phyloP scores from a whole-genome alignment of 306 rosid species.

The Carpinus viminea region DNA sequence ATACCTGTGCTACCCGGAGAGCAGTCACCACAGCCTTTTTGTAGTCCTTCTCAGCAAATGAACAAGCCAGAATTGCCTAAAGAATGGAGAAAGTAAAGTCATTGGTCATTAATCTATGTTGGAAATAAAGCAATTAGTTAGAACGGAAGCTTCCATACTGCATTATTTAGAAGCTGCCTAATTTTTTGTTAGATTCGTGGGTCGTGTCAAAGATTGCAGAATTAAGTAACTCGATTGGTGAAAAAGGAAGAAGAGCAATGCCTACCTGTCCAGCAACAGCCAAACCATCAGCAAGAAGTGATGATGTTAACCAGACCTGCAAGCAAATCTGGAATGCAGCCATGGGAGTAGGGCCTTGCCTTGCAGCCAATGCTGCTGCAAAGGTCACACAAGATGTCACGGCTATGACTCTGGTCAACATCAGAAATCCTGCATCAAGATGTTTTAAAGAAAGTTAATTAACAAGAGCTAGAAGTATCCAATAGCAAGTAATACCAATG shows the following conservation, averaged over 20 bases:
- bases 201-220: no score
- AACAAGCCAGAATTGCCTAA: slow-evolving; percentile 86
- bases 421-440: slow-evolving; percentile 47
- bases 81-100: not conserved
- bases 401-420: slow-evolving; percentile 80
- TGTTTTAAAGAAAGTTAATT: not conserved
- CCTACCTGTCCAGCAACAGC: slow-evolving; percentile 87
- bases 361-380: slow-evolving; percentile 86
- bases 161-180: no score
- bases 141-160: no score
- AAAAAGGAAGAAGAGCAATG: not conserved
- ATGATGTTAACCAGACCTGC: slow-evolving; percentile 92
- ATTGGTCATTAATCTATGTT: no score
- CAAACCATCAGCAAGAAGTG: slow-evolving; percentile 87
- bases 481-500: not conserved
- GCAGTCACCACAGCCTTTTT: slow-evolving; percentile 60
- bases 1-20: slow-evolving; percentile 59
- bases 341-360: slow-evolving; percentile 80
- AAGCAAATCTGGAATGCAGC: slow-evolving; percentile 95
- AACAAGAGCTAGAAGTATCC: not conserved
- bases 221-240: not conserved
- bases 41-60: slow-evolving; percentile 80
- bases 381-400: slow-evolving; percentile 94
- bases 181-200: no score
- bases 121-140: no score